Conservation (phyloP, 768 basidiomycete species). For the Auriscalpium microsporum region DNA sequence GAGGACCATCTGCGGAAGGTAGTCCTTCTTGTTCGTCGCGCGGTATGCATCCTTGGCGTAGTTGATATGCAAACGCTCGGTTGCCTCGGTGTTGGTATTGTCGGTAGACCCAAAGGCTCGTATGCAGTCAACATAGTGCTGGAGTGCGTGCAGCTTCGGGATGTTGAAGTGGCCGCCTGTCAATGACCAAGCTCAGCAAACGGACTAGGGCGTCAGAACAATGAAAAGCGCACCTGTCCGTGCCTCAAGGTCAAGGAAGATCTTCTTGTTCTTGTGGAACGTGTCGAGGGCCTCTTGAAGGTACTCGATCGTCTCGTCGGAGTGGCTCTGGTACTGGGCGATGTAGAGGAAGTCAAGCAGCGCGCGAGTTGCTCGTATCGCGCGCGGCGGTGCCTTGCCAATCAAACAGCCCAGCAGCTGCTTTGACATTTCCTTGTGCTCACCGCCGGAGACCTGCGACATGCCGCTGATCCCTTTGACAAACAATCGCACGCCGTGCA, state of each 20-base stretch:
- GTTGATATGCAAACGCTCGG: conserved; percentile 26
- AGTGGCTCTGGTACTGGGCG: conserved; percentile 27
- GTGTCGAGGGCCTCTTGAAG: conserved; percentile 20
- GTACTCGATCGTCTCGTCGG: conserved; percentile 19
- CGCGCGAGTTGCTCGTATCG: neutral
- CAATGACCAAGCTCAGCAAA: neutral
- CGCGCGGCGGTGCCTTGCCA: neutral
- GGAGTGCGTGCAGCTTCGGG: conserved; percentile 10
- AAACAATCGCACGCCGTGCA: neutral
- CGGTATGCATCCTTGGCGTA: conserved; percentile 24
- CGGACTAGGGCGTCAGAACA: too few species aligned
- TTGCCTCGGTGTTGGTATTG: conserved; percentile 23
- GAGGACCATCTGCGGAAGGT: conserved; percentile 22
- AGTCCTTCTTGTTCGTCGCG: conserved; percentile 22
- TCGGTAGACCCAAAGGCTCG: conserved; percentile 9
- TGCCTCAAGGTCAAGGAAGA: conserved; percentile 26
- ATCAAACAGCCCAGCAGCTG: neutral
- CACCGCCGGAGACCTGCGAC: neutral
- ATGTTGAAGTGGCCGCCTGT: conserved; percentile 4
- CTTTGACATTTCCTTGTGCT: neutral
- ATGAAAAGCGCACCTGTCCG: conserved; percentile 20
- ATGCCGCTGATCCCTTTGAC: neutral
- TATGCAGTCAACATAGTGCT: conserved; percentile 11
- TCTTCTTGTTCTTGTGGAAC: conserved; percentile 31
- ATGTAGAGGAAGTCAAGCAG: conserved; percentile 31